Conservation (phyloP, 2,329 filamentous ascomycete species). For the Sporothrix pseudoabietina region DNA sequence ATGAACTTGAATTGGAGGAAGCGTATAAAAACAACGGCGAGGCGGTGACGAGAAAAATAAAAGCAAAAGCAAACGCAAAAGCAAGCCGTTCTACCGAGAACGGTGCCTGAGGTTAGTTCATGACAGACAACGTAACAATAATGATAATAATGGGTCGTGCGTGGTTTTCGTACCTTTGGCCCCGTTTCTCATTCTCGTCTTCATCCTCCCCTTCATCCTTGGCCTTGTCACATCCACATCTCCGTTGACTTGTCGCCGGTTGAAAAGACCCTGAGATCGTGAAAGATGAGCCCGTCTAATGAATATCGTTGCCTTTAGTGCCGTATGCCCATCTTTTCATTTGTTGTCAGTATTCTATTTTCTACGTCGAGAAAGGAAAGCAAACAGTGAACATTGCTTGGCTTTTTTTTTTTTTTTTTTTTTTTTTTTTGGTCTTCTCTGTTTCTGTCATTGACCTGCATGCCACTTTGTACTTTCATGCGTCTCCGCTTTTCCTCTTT, state of each 20-base stretch:
- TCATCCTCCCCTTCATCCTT: constrained; percentile 16
- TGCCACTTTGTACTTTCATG: background rate
- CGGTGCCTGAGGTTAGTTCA: constrained; percentile 1
- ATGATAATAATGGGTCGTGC: constrained; percentile 24
- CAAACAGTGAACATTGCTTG: background rate
- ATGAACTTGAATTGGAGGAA: background rate
- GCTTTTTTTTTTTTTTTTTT: background rate
- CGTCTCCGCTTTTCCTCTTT: background rate
- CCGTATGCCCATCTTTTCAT: too few species aligned
- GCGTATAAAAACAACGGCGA: background rate
- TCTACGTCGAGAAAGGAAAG: background rate
- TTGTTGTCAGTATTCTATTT: too few species aligned
- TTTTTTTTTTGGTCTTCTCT: background rate
- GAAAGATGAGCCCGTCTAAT: too few species aligned
- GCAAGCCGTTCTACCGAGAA: background rate
- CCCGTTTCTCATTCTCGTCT: background rate
- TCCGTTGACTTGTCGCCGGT: background rate
- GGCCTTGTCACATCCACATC: background rate
- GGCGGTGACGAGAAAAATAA: constrained; percentile 5
- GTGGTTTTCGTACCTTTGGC: constrained; percentile 7
- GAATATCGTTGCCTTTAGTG: too few species aligned
- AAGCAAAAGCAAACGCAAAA: background rate
- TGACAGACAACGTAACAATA: background rate
- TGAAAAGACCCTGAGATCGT: background rate
- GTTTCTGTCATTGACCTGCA: background rate